Evolutionary conservation across 2,329 filamentous ascomycete species (phyloP).

Genomic region (Colletotrichum kahawae): DNA sequence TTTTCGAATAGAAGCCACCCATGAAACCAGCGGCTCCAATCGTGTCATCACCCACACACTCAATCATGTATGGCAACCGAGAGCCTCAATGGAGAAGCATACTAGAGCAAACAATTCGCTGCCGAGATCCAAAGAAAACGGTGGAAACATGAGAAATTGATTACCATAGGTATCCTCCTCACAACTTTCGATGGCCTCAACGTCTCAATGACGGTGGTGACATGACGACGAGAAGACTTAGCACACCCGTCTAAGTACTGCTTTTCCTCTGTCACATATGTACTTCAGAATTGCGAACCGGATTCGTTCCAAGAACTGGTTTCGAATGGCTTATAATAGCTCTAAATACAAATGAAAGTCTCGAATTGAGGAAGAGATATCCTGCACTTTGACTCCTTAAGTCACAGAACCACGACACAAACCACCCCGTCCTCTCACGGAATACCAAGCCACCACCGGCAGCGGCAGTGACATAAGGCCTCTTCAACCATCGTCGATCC

Average conservation of each 20-base stretch:
- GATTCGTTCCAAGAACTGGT: rapidly evolving
- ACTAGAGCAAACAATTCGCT: neutral
- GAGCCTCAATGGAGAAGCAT: neutral
- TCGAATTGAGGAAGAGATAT: neutral
- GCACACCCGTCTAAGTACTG: neutral
- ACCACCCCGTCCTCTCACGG: neutral
- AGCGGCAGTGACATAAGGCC: rapidly evolving
- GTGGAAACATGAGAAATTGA: neutral
- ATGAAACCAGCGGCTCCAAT: neutral
- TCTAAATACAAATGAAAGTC: neutral
- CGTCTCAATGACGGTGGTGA: neutral
- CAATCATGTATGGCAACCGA: neutral
- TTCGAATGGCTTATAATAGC: neutral
- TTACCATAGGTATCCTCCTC: neutral
- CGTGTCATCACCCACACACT: neutral
- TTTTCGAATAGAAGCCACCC: neutral
- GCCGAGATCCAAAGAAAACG: neutral
- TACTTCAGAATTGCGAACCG: rapidly evolving
- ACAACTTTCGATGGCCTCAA: neutral
- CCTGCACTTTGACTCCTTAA: neutral
- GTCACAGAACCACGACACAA: neutral
- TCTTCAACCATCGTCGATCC: neutral
- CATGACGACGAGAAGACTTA: neutral
- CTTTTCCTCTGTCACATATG: neutral
- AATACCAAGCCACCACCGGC: neutral